Evolutionary conservation across 345 rosid genomes (phyloP).

Genomic region (Luvunga scandens): DNA sequence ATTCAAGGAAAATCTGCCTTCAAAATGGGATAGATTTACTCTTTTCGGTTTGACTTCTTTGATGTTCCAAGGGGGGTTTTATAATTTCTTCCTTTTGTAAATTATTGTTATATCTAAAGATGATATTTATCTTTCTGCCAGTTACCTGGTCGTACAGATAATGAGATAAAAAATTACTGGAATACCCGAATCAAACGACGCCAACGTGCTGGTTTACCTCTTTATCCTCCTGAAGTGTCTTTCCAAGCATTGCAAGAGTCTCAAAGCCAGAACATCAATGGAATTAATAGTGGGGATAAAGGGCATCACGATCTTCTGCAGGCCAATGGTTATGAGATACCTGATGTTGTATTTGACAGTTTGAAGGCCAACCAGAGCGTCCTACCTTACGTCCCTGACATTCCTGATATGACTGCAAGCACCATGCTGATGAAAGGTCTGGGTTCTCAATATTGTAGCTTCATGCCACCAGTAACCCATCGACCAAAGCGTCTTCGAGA

Average conservation of each 20-base stretch:
- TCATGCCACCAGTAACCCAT: slow-evolving; percentile 47
- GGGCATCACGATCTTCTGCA: slow-evolving; percentile 58
- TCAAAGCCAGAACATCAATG: slow-evolving; percentile 39
- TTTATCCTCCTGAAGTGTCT: slow-evolving; percentile 81
- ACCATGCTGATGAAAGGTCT: slow-evolving; percentile 61
- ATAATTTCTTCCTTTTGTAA: neutral
- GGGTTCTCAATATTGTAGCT: slow-evolving; percentile 54
- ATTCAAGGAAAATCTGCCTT: neutral
- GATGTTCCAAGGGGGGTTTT: neutral
- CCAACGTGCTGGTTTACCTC: slow-evolving; percentile 93
- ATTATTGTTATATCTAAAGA: neutral
- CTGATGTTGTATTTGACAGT: slow-evolving; percentile 66
- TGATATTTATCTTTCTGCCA: slow-evolving; percentile 26
- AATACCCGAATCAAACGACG: slow-evolving; percentile 94
- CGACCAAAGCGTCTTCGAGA: slow-evolving; percentile 63
- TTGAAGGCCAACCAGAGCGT: slow-evolving; percentile 50
- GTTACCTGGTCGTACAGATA: slow-evolving; percentile 99
- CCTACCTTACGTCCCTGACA: slow-evolving; percentile 59
- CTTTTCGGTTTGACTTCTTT: neutral
- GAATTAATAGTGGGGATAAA: slow-evolving; percentile 37
- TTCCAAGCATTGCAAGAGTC: slow-evolving; percentile 59
- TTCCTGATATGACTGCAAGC: slow-evolving; percentile 54
- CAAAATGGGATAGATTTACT: neutral
- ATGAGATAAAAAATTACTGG: slow-evolving; percentile 99
- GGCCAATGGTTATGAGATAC: slow-evolving; percentile 49